phyloP scores from a whole-genome alignment of 2,329 filamentous ascomycete species.

The Fusarium incarnatum region DNA sequence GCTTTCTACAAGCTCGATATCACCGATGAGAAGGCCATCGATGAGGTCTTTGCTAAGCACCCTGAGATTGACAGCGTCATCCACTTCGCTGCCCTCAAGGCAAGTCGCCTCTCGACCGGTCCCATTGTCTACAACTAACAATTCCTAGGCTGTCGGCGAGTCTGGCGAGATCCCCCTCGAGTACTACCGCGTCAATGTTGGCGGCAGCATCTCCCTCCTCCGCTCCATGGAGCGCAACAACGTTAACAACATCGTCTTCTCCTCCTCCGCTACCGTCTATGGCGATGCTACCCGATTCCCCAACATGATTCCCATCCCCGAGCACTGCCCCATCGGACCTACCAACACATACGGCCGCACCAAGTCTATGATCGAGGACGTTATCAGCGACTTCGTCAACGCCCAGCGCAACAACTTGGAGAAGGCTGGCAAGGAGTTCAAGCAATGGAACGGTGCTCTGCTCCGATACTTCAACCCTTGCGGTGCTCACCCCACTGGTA shows the following conservation, averaged over 20 bases:
- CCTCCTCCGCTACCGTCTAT: constrained; percentile 97
- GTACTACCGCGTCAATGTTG: constrained; percentile 98
- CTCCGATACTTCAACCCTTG: constrained; percentile 98
- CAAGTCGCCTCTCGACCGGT: constrained; percentile 51
- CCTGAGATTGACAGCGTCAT: constrained; percentile 98
- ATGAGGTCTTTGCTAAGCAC: constrained; percentile 88
- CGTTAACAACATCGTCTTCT: constrained; percentile 98
- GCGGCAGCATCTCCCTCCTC: constrained; percentile 88
- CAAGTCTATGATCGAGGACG: constrained; percentile 89
- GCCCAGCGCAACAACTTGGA: constrained; percentile 85
- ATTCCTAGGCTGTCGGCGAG: constrained; percentile 88
- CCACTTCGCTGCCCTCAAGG: constrained; percentile 98
- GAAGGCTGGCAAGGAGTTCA: constrained; percentile 80
- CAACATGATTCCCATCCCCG: constrained; percentile 99
- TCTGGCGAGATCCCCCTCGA: constrained; percentile 93
- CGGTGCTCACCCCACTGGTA: constrained; percentile 90
- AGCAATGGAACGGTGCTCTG: constrained; percentile 92
- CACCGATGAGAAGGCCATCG: constrained; percentile 84
- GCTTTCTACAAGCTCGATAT: constrained; percentile 88
- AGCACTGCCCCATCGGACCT: constrained; percentile 93
- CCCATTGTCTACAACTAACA: constrained; percentile 21
- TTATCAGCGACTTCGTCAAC: constrained; percentile 91
- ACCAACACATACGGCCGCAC: constrained; percentile 99
- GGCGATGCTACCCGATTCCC: constrained; percentile 95
- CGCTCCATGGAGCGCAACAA: constrained; percentile 88